These are phyloP conservation scores for Lyophyllum decastes DNA, from an alignment of 768 basidiomycete species.

Conservation along the genomic window DNA sequence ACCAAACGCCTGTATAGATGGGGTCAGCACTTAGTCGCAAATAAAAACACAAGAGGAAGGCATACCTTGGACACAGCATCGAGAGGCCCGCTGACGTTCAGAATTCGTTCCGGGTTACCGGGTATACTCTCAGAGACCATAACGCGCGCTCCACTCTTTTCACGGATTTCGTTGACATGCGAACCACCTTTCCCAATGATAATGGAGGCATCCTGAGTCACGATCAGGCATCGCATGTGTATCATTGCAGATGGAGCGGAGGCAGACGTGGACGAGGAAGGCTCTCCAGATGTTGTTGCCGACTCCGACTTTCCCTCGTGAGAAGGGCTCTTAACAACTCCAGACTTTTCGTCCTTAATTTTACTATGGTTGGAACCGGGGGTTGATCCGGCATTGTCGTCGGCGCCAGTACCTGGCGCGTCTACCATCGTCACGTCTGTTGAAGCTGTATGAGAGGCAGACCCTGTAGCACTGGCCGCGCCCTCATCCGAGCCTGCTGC, in stretches of 20 bases:
- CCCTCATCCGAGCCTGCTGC: constrained; percentile 64
- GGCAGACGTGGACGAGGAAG: constrained; percentile 50
- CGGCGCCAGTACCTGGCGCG: constrained; percentile 48
- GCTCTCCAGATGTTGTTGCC: constrained; percentile 49
- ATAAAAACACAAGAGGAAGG: constrained; percentile 3
- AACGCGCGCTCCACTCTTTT: constrained; percentile 95
- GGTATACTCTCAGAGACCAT: constrained; percentile 99
- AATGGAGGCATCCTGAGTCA: constrained; percentile 98
- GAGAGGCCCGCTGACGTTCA: constrained; percentile 94
- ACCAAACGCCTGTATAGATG: constrained; percentile 79
- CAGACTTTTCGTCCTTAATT: constrained; percentile 40
- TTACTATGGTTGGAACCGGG: constrained; percentile 45
- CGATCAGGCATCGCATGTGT: constrained; percentile 97
- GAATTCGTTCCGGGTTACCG: constrained; percentile 97
- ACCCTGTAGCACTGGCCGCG: constrained; percentile 47
- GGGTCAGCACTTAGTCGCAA: not conserved
- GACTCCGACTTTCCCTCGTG: constrained; percentile 40
- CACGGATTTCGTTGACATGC: constrained; percentile 98
- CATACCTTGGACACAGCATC: constrained; percentile 98
- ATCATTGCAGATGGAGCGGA: constrained; percentile 80
- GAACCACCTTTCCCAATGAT: constrained; percentile 96
- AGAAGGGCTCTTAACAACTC: constrained; percentile 33
- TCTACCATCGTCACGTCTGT: constrained; percentile 72
- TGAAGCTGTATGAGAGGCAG: constrained; percentile 40
- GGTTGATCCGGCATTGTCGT: constrained; percentile 64